phyloP scores from a whole-genome alignment of 2,329 filamentous ascomycete species.

The Colletotrichum sp. region DNA sequence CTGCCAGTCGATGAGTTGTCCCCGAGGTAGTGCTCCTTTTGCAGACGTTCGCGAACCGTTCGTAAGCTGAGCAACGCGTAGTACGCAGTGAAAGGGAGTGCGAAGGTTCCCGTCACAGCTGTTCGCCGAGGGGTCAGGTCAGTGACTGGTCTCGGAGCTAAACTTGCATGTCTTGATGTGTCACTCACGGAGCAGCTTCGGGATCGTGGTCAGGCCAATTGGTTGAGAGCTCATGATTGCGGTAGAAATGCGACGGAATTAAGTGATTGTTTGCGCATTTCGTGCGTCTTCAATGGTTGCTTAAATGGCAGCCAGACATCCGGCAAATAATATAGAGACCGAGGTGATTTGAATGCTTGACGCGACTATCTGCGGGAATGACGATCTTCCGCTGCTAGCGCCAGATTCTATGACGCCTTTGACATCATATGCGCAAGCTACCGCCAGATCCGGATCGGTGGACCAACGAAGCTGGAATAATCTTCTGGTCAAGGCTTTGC shows the following conservation, averaged over 20 bases:
- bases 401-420: background rate
- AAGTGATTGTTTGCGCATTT: background rate
- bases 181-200: conserved; percentile 10
- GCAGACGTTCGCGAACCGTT: background rate
- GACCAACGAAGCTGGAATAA: background rate
- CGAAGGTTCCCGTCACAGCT: conserved; percentile 9
- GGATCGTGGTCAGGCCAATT: conserved; percentile 3
- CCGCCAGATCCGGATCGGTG: background rate
- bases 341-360: background rate
- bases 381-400: background rate
- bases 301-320: background rate
- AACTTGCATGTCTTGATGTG: background rate
- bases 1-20: background rate
- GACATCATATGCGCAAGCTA: background rate
- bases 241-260: background rate
- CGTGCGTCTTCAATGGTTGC: background rate
- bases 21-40: conserved; percentile 1
- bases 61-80: conserved; percentile 11
- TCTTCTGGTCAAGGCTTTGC: background rate
- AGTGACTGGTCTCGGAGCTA: background rate
- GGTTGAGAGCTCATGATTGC: background rate
- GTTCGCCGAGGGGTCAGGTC: background rate
- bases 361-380: background rate
- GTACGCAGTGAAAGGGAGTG: conserved; percentile 7
- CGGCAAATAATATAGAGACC: background rate